phyloP scores from a whole-genome alignment of 225 moss, liverwort and hornwort genomes.

The Asterella californica region DNA sequence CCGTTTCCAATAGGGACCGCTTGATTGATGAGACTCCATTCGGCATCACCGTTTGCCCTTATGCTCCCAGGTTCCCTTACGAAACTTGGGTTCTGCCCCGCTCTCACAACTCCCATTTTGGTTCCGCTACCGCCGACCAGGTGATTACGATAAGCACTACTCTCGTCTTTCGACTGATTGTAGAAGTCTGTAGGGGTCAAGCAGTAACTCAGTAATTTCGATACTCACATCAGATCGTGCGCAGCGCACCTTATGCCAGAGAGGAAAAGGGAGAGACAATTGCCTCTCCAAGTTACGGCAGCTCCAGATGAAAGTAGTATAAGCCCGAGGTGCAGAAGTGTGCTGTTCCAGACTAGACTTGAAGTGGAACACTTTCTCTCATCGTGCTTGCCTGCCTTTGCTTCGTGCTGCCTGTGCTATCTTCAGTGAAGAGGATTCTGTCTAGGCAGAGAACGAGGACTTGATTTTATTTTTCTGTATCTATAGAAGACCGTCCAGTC shows the following conservation, averaged over 20 bases:
- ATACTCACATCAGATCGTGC: no score
- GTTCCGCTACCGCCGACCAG: constrained; percentile 48
- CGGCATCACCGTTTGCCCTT: constrained; percentile 58
- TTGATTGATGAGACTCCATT: constrained; percentile 60
- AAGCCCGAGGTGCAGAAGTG: no score
- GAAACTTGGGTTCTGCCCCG: constrained; percentile 82
- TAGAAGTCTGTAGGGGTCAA: no score
- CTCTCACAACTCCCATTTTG: constrained; percentile 67
- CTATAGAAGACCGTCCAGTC: no score
- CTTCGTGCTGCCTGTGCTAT: not conserved
- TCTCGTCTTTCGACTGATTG: not conserved
- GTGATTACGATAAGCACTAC: constrained; percentile 29
- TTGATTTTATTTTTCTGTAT: not conserved
- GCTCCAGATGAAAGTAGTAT: no score
- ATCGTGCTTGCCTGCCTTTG: no score
- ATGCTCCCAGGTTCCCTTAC: constrained; percentile 69
- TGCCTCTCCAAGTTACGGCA: no score
- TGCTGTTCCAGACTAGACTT: no score
- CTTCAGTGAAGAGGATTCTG: not conserved
- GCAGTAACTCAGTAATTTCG: no score
- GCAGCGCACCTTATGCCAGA: no score
- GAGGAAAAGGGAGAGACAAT: no score
- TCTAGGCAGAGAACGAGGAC: not conserved
- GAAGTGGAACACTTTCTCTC: not conserved
- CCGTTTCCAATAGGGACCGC: constrained; percentile 30